Percentiles rank a stretch among this genome's conserved stretches.
These are phyloP conservation scores for Leccinum boreale DNA, from an alignment of 768 basidiomycete genomes.

Conservation along the genomic window DNA sequence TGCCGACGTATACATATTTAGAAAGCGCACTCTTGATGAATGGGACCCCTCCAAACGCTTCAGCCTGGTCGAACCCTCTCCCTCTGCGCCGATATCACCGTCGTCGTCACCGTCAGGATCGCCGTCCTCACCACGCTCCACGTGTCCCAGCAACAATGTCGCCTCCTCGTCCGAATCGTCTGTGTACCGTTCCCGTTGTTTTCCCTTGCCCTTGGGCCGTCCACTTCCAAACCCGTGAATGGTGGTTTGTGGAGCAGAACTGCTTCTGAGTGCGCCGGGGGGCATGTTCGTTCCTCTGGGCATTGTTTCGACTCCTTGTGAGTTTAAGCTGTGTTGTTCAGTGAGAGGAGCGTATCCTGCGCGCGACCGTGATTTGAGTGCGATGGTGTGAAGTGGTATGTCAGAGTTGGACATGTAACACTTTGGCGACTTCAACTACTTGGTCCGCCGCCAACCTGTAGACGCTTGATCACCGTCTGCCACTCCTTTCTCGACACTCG, in stretches of 20 bases:
- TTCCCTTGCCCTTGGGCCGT: conserved; percentile 36
- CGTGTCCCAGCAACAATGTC: conserved; percentile 41
- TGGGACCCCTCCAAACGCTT: conserved; percentile 27
- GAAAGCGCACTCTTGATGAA: conserved; percentile 13
- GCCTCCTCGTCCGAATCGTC: conserved; percentile 67
- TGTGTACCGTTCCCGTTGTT: conserved; percentile 51
- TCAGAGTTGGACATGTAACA: conserved; percentile 44
- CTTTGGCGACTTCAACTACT: neutral
- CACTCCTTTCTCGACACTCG: neutral
- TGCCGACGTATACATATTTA: neutral
- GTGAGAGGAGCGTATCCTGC: conserved; percentile 46
- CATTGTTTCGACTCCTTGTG: conserved; percentile 19
- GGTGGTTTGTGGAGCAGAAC: conserved; percentile 29
- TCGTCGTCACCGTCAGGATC: conserved; percentile 38
- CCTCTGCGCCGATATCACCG: conserved; percentile 33
- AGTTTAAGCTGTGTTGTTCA: conserved; percentile 25
- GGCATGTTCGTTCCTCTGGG: conserved; percentile 24
- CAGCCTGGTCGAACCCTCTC: conserved; percentile 25
- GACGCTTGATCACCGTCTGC: conserved; percentile 4
- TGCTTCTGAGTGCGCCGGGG: conserved; percentile 31
- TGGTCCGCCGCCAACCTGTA: neutral
- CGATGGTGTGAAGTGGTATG: conserved; percentile 64
- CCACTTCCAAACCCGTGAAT: conserved; percentile 13
- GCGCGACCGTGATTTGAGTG: conserved; percentile 44
- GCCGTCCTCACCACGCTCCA: conserved; percentile 33